Evolutionary conservation across 2,329 filamentous ascomycete species (phyloP).

Genomic region (Aspergillus ustus): DNA sequence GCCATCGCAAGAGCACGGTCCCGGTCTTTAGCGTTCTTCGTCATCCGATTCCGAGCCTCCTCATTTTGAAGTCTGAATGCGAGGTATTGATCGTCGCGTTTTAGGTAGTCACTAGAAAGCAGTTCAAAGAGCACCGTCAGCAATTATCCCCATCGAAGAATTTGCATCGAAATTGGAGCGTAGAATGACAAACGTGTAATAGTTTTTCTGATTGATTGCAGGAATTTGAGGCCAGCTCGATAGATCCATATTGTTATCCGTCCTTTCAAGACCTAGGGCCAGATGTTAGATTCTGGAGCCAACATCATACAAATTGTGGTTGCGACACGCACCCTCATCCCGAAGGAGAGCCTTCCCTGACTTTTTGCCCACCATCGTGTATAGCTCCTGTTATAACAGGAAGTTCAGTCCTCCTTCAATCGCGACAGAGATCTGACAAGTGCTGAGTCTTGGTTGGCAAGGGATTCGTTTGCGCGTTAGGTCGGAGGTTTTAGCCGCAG

Average conservation of each 20-base stretch:
- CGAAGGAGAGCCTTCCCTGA: slow-evolving; percentile 65
- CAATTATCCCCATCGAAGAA: not conserved
- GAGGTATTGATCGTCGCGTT: slow-evolving; percentile 94
- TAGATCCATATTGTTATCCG: slow-evolving; percentile 97
- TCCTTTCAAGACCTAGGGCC: slow-evolving; percentile 79
- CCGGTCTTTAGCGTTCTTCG: slow-evolving; percentile 83
- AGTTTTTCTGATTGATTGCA: slow-evolving; percentile 99
- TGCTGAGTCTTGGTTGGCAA: slow-evolving; percentile 1
- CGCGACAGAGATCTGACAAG: slow-evolving; percentile 1
- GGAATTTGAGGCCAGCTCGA: slow-evolving; percentile 90
- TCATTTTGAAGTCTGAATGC: slow-evolving; percentile 87
- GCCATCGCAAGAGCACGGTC: slow-evolving; percentile 82
- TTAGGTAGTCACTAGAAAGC: slow-evolving; percentile 81
- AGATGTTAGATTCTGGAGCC: slow-evolving; percentile 18
- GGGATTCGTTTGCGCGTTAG: not conserved
- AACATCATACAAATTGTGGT: not conserved
- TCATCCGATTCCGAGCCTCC: slow-evolving; percentile 79
- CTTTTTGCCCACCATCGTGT: slow-evolving; percentile 68
- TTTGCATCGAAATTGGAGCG: not conserved
- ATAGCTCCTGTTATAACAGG: not conserved
- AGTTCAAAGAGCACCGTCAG: slow-evolving; percentile 19
- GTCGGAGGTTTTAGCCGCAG: not conserved
- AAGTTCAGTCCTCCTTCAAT: not conserved
- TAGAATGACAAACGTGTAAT: slow-evolving; percentile 76
- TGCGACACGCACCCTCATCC: slow-evolving; percentile 56